A percentile compares a stretch with the other conserved stretches of the same genome.
phyloP scores from a whole-genome alignment of 352 stramenopile species.

The Globisporangium spiculum region DNA sequence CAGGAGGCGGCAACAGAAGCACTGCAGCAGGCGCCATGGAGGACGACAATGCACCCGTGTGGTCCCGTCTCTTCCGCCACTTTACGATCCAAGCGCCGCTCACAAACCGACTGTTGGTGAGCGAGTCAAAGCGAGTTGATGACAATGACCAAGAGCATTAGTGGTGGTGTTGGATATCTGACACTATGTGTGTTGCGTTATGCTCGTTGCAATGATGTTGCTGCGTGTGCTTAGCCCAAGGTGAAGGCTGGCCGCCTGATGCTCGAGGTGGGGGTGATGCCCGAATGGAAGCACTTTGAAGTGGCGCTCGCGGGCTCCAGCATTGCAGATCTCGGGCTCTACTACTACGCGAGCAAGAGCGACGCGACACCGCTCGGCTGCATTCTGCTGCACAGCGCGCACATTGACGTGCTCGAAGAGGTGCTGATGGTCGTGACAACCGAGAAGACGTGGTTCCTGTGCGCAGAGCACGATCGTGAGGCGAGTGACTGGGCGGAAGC shows the following conservation, averaged over 20 bases:
- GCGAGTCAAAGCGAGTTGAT: background rate
- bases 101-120: slow-evolving; percentile 44
- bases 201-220: background rate
- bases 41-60: slow-evolving; percentile 27
- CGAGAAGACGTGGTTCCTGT: slow-evolving; percentile 83
- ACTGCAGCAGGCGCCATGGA: background rate
- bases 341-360: slow-evolving; percentile 55
- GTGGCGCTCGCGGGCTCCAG: slow-evolving; percentile 58
- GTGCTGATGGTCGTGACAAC: slow-evolving; percentile 74
- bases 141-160: background rate
- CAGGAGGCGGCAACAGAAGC: too few relatives aligned
- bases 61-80: slow-evolving; percentile 51
- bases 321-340: slow-evolving; percentile 54
- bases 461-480: slow-evolving; percentile 49
- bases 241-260: slow-evolving; percentile 54
- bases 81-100: slow-evolving; percentile 30
- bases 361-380: slow-evolving; percentile 41
- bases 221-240: slow-evolving; percentile 40
- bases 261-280: slow-evolving; percentile 45
- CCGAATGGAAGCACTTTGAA: slow-evolving; percentile 64
- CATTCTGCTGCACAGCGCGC: slow-evolving; percentile 58
- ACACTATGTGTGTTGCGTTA: background rate
- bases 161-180: background rate
- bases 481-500: slow-evolving; percentile 62
- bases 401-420: slow-evolving; percentile 72